Base-by-base conservation (phyloP, 441 rosid genomes). In the Gossypium gossypioides region DNA sequence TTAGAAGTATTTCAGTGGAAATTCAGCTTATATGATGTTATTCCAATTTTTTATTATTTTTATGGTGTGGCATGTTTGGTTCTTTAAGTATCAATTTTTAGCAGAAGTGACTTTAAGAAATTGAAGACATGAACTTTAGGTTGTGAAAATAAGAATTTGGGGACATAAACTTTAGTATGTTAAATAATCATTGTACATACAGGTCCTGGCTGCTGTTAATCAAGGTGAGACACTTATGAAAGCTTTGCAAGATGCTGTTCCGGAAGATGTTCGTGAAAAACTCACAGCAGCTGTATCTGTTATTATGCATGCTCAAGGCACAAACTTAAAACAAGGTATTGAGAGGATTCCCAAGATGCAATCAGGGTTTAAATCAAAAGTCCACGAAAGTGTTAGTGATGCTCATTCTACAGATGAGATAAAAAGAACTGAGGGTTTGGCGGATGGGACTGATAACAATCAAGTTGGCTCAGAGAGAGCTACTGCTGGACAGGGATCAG, bases 201-300 rank as follows among this genome's bases (percentile, higher is more conserved):
- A 94, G 99, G 96, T 92, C 68, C 81, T 92, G 80, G 83, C 83
- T 82, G 98, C 96, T 76, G 90, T 96, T 32, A 82, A 81, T 81
- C 92, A 84, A 84, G 99, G 99, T 77, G 96, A 90, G 86, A 85
- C 97, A 21, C 51, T 96, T 73, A 58, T 92, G 82, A 86, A 75
- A 73, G 99, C 98, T 69, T 81, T 96, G 84, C 84, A 96, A 85
- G 90, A 87, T 82, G 97, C 92, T 40, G 96, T 96, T 70, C 98
- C 98, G 6, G 98, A 89, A 81, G 97, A 96, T 24, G 99, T 92
- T 82, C 90, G 91, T 51, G 99, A 40, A 77, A 96, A 88, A 80
- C 93, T 96, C 62, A 89, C 86, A 59, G 69, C 82, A 71, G 76
- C 98, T 58, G 87, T 86, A 44, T 84, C 94, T 50, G 89, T 82